These are phyloP conservation scores for Dryadomyces sulphureus DNA, from an alignment of 2,329 filamentous ascomycete genomes.

Conservation along the genomic window DNA sequence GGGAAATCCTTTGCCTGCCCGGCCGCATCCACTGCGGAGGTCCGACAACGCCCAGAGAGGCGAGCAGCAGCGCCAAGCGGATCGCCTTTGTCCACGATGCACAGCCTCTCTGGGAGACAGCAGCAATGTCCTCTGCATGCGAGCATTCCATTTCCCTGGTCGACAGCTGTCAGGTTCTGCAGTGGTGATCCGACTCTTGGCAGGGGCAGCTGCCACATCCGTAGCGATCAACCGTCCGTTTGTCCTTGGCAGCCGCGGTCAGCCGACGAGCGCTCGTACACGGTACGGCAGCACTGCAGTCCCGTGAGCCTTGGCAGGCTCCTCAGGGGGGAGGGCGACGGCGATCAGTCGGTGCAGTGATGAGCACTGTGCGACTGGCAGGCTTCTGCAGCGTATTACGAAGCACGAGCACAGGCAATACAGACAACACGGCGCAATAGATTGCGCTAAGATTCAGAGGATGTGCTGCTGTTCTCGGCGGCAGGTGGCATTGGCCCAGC, in stretches of 20 bases:
- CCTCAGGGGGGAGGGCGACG: not conserved
- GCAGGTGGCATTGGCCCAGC: no score
- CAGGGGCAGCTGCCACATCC: not conserved
- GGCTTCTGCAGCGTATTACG: no score
- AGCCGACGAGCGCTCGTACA: not conserved
- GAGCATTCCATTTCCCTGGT: not conserved
- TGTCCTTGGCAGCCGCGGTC: not conserved
- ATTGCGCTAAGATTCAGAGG: not conserved
- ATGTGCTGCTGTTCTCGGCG: no score
- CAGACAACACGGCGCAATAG: not conserved
- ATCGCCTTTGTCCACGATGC: not conserved
- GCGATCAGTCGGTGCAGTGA: no score
- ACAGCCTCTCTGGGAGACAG: not conserved
- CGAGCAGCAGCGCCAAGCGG: not conserved
- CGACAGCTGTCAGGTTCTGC: not conserved
- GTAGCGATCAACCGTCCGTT: not conserved
- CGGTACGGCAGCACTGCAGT: no score
- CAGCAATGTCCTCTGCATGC: not conserved
- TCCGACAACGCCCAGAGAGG: not conserved
- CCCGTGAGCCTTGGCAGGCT: not conserved
- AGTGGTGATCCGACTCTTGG: not conserved
- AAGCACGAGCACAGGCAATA: no score
- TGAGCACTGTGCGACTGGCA: no score
- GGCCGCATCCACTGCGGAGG: not conserved
- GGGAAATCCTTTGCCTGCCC: no score